These are phyloP conservation scores for Neonectria ditissima DNA, from an alignment of 2,329 filamentous ascomycete species.

Conservation along the genomic window DNA sequence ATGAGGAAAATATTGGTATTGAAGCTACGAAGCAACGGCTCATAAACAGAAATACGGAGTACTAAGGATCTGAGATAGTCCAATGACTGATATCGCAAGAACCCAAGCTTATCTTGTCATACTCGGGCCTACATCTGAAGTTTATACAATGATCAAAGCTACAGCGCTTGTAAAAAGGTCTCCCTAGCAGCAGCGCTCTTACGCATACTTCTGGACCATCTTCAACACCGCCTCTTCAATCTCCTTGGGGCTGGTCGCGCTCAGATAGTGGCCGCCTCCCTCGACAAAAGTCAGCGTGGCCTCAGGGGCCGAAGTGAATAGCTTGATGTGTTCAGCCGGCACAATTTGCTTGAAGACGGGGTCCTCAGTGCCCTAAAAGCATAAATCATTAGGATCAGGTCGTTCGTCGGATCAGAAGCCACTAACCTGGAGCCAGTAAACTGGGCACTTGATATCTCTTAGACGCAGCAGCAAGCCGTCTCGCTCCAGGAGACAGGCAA, in stretches of 20 bases:
- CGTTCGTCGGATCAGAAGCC: not conserved
- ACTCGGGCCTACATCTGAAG: not conserved
- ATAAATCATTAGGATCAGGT: slow-evolving; percentile 18
- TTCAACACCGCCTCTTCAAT: slow-evolving; percentile 58
- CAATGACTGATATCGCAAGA: not conserved
- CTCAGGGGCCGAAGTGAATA: slow-evolving; percentile 60
- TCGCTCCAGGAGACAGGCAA: slow-evolving; percentile 58
- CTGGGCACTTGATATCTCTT: slow-evolving; percentile 61
- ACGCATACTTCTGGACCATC: slow-evolving; percentile 53
- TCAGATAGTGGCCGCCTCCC: slow-evolving; percentile 62
- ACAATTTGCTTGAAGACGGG: slow-evolving; percentile 55
- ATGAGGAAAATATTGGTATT: not conserved
- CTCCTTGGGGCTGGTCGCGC: slow-evolving; percentile 61
- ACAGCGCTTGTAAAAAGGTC: not conserved
- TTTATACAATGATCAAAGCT: not conserved
- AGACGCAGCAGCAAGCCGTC: slow-evolving; percentile 61
- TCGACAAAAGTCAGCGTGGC: slow-evolving; percentile 58
- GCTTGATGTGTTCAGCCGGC: slow-evolving; percentile 61
- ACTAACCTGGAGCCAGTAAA: slow-evolving; percentile 64
- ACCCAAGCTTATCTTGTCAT: not conserved
- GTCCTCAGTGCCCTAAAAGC: slow-evolving; percentile 58
- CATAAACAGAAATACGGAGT: too few relatives aligned
- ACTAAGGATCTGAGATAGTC: too few relatives aligned
- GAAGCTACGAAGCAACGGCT: not conserved
- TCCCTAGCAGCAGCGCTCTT: slow-evolving; percentile 37